Evolutionary conservation across 2,329 filamentous ascomycete genomes (phyloP).

Genomic region (Phaeomoniella chlamydospora): DNA sequence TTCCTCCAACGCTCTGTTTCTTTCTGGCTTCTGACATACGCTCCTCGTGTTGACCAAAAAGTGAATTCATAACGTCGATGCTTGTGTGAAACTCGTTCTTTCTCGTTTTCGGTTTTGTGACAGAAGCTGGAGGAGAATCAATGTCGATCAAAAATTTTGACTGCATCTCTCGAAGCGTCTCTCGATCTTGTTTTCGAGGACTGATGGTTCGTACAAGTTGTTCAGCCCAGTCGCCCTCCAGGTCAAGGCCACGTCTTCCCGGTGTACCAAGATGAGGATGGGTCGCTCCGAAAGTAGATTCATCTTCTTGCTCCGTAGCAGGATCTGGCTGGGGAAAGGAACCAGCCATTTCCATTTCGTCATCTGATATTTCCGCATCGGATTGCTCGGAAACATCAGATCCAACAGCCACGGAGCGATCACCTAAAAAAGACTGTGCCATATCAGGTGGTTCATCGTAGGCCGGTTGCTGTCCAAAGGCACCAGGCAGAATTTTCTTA

Average conservation of each 20-base stretch:
- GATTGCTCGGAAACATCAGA: constrained; percentile 48
- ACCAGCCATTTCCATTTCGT: constrained; percentile 73
- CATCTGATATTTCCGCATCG: constrained; percentile 38
- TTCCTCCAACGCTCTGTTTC: constrained; percentile 39
- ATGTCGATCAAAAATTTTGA: constrained; percentile 39
- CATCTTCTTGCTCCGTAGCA: constrained; percentile 57
- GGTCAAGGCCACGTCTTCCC: constrained; percentile 35
- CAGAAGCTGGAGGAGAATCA: constrained; percentile 16
- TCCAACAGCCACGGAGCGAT: constrained; percentile 70
- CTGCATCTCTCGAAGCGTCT: constrained; percentile 53
- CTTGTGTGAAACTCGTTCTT: constrained; percentile 64
- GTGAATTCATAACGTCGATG: constrained; percentile 91
- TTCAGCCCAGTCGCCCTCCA: constrained; percentile 80
- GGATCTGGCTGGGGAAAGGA: constrained; percentile 57
- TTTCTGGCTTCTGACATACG: constrained; percentile 41
- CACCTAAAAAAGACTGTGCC: constrained; percentile 73
- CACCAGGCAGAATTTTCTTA: constrained; percentile 50
- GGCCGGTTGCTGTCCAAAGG: constrained; percentile 54
- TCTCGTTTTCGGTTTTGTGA: constrained; percentile 9
- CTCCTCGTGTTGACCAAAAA: constrained; percentile 57
- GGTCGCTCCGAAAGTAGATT: constrained; percentile 23
- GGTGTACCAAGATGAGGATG: constrained; percentile 7
- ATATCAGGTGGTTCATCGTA: constrained; percentile 33
- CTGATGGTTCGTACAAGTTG: constrained; percentile 90
- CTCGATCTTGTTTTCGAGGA: constrained; percentile 79